Evolutionary conservation across 768 basidiomycete species (phyloP).

Genomic region (Mrakia blollopis): DNA sequence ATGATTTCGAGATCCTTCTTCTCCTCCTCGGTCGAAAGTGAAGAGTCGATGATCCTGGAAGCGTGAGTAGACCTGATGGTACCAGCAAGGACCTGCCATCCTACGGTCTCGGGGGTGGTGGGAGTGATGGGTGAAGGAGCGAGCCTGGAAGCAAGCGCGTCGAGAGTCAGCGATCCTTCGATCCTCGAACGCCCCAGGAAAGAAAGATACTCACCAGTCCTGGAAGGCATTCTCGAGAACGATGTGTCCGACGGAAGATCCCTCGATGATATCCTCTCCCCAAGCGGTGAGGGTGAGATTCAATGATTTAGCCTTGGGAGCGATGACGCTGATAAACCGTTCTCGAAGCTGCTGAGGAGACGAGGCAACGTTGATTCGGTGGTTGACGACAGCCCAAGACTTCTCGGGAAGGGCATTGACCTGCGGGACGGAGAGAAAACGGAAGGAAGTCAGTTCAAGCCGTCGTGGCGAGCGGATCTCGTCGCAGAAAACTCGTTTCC

Average conservation of each 20-base stretch:
- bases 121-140: constrained; percentile 40
- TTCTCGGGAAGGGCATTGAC: constrained; percentile 37
- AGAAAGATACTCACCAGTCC: constrained; percentile 33
- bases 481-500: constrained; percentile 34
- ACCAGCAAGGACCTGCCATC: constrained; percentile 40
- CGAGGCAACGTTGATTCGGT: constrained; percentile 41
- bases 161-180: neutral
- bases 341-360: constrained; percentile 38
- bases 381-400: constrained; percentile 40
- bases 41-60: constrained; percentile 28
- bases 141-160: constrained; percentile 32
- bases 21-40: neutral
- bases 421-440: neutral
- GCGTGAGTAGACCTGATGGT: constrained; percentile 35
- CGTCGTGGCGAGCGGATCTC: neutral
- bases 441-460: neutral
- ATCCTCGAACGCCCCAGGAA: neutral
- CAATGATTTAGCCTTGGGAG: constrained; percentile 35
- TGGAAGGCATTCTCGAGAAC: constrained; percentile 37
- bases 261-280: constrained; percentile 34
- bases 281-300: constrained; percentile 39
- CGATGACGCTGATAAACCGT: constrained; percentile 34
- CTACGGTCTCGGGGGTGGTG: constrained; percentile 35
- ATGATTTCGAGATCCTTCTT: neutral
- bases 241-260: constrained; percentile 31